Evolutionary conservation across 129 eudicot species (phyloP).

Genomic region (Centrapalus pauciflorus): DNA sequence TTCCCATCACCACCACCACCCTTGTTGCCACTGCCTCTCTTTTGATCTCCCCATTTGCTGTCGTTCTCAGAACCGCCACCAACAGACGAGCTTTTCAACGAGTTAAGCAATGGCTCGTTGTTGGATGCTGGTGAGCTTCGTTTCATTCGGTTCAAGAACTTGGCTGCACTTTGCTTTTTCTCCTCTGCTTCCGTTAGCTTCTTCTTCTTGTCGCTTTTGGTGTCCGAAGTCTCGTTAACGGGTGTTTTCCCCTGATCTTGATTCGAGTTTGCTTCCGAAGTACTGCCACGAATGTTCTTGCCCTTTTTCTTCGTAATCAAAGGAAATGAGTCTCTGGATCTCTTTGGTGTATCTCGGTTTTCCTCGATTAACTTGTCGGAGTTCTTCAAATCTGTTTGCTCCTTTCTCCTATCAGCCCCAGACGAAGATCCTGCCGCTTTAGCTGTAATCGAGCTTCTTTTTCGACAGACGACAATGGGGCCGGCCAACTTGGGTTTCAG

Average conservation of each 20-base stretch:
- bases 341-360: slow-evolving; percentile 32
- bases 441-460: slow-evolving; percentile 64
- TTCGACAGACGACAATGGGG: slow-evolving; percentile 56
- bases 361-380: slow-evolving; percentile 26
- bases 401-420: slow-evolving; percentile 39
- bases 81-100: slow-evolving; percentile 34
- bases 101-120: slow-evolving; percentile 29
- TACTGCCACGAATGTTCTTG: slow-evolving; percentile 14
- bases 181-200: slow-evolving; percentile 32
- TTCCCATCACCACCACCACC: slow-evolving; percentile 30
- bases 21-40: slow-evolving; percentile 31
- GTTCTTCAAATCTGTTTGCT: slow-evolving; percentile 33
- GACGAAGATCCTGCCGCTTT: slow-evolving; percentile 44
- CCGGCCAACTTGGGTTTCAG: slow-evolving; percentile 46
- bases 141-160: slow-evolving; percentile 51
- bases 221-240: slow-evolving; percentile 24
- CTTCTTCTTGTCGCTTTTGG: slow-evolving; percentile 35
- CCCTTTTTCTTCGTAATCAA: slow-evolving; percentile 32
- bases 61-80: slow-evolving; percentile 30
- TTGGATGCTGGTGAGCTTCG: slow-evolving; percentile 29
- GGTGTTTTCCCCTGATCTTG: slow-evolving; percentile 18
- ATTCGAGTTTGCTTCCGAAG: not conserved
- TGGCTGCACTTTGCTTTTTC: slow-evolving; percentile 56
- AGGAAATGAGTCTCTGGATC: slow-evolving; percentile 39
- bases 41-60: slow-evolving; percentile 29